Base-by-base conservation (phyloP, 306 rosid species). In the Inga leiocalycina region DNA sequence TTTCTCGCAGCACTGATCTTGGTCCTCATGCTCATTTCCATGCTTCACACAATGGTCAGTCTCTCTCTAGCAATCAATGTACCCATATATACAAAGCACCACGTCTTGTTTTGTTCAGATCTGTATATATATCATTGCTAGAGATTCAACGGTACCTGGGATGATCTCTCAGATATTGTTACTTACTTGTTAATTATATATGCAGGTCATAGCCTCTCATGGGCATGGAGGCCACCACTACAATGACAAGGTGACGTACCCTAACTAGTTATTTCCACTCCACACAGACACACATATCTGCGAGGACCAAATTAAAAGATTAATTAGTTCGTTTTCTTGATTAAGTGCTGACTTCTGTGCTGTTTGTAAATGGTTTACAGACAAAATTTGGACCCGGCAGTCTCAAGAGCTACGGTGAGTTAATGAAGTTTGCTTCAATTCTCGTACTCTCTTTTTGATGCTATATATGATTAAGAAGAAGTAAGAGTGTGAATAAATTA, bases 391-490 rank as follows among this genome's bases (percentile, higher is more conserved):
- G 93, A 80, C 88, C 88, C 0, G 91, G 91, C 77, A 90, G 91
- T 73, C 87, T 90, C 52, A 90, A 87, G 85, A 81, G 85, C 89
- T 76, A 7, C 85, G 88, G 93, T 90, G 71, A 90, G 90, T 85
- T 48, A 30, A 13, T 85, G 34, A 37, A 17, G 59, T 22, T 2
- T 66, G 34, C 54, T 57, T 69, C 2, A 5, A 34, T 56, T 64
- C 17, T 78, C 27, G 16, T 4, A 4, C 6, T 11, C 54, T 39
- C 16, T 19, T 41, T 69, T 20, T 27, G 4, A 27, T 27, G 39
- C 39, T 24, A 13, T 11, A 14, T 61, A 24, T 17, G 8, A 16
- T 4, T 49, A 49, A 10, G 16, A 49, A 12, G 17, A 49, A 49
- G 17, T 51, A 51, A 14, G n/a, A 51, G 7, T 5, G 19, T 14